Conservation (phyloP, 2,329 filamentous ascomycete species). For the Alternaria viburni region DNA sequence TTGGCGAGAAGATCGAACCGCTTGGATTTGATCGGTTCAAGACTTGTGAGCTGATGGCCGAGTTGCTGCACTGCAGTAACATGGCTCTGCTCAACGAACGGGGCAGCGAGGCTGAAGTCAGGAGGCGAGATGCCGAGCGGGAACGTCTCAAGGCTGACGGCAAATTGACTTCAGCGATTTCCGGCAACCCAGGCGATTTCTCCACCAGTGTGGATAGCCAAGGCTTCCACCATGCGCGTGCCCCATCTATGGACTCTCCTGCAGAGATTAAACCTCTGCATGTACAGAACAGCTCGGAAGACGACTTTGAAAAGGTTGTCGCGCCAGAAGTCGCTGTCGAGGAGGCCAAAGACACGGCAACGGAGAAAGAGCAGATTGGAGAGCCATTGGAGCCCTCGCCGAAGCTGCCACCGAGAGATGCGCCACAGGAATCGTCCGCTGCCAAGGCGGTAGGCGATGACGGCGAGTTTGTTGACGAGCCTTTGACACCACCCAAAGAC, state of each 20-base stretch:
- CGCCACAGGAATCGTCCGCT: conserved; percentile 28
- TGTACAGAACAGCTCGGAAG: conserved; percentile 81
- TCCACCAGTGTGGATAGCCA: conserved; percentile 60
- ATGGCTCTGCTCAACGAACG: conserved; percentile 95
- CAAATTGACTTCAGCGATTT: conserved; percentile 66
- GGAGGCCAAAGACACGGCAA: conserved; percentile 57
- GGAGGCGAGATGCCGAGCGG: conserved; percentile 78
- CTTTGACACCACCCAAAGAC: conserved; percentile 64
- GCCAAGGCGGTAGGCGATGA: conserved; percentile 51
- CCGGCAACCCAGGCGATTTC: conserved; percentile 63
- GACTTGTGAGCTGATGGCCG: conserved; percentile 98
- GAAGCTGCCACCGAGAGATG: conserved; percentile 53
- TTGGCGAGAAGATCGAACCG: conserved; percentile 88
- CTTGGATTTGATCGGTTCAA: conserved; percentile 98
- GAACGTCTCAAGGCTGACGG: conserved; percentile 80
- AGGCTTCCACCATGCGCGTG: conserved; percentile 58
- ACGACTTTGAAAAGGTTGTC: conserved; percentile 91
- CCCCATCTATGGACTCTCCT: conserved; percentile 58
- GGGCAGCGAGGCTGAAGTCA: conserved; percentile 87
- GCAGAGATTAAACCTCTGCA: conserved; percentile 75
- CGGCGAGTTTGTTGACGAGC: conserved; percentile 80
- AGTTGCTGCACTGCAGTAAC: conserved; percentile 96
- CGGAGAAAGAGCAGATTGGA: conserved; percentile 57
- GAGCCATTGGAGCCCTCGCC: conserved; percentile 47
- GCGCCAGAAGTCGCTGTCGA: conserved; percentile 73